A percentile compares a stretch with the other conserved stretches of the same genome.
Evolutionary conservation across 495 filamentous ascomycete species (phyloP).

Genomic region (Apodospora peruviana): DNA sequence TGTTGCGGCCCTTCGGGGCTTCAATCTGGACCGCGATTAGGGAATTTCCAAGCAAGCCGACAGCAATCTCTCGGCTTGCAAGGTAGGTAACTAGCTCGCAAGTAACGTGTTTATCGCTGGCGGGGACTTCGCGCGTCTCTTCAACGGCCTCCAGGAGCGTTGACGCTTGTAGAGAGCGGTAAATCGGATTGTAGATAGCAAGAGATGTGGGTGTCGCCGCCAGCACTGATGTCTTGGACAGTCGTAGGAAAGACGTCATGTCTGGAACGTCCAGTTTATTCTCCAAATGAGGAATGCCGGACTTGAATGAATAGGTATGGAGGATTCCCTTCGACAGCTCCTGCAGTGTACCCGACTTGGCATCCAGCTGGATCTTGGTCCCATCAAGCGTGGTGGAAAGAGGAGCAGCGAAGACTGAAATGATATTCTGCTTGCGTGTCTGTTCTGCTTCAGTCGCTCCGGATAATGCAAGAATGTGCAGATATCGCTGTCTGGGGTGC

Average conservation of each 20-base stretch:
- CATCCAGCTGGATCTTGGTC: slow-evolving; percentile 46
- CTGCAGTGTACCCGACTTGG: slow-evolving; percentile 50
- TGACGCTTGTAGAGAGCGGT: slow-evolving; percentile 56
- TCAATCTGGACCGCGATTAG: slow-evolving; percentile 61
- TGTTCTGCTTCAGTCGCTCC: slow-evolving; percentile 21
- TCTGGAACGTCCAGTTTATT: slow-evolving; percentile 30
- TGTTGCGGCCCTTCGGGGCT: slow-evolving; percentile 49
- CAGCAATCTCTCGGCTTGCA: slow-evolving; percentile 55
- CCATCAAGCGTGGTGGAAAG: slow-evolving; percentile 14
- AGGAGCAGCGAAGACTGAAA: slow-evolving; percentile 22
- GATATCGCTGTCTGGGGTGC: slow-evolving; percentile 19
- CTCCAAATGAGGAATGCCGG: slow-evolving; percentile 40
- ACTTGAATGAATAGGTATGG: slow-evolving; percentile 45
- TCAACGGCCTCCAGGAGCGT: slow-evolving; percentile 32
- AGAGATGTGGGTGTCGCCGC: slow-evolving; percentile 36
- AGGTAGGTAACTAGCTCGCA: slow-evolving; percentile 55
- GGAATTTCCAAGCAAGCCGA: slow-evolving; percentile 51
- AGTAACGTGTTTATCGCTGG: slow-evolving; percentile 11
- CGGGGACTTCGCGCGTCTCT: slow-evolving; percentile 7
- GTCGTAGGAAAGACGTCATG: slow-evolving; percentile 45
- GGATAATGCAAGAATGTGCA: slow-evolving; percentile 42
- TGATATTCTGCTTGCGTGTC: slow-evolving; percentile 14
- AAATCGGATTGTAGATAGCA: slow-evolving; percentile 59
- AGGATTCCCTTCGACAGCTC: slow-evolving; percentile 41
- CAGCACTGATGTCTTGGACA: slow-evolving; percentile 47